Conservation (phyloP, 2,329 filamentous ascomycete genomes). For the Penicillium sp. region DNA sequence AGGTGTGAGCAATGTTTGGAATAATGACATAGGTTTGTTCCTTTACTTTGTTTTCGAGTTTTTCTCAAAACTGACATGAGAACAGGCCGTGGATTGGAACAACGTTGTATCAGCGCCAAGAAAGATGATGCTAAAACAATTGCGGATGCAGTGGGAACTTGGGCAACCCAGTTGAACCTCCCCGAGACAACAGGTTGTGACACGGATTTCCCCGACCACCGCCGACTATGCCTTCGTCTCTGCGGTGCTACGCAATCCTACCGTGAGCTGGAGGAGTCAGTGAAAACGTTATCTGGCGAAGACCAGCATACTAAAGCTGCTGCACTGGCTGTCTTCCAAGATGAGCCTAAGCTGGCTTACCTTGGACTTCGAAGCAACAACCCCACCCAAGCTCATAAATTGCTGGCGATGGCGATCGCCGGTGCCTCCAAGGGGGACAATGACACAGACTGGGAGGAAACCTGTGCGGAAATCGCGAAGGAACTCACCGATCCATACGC, state of each 20-base stretch:
- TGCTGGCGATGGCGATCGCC: conserved; percentile 55
- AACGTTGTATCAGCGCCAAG: conserved; percentile 32
- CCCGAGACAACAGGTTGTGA: conserved; percentile 52
- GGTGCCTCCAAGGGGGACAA: conserved; percentile 47
- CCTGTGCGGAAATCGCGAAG: conserved; percentile 62
- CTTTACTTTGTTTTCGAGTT: background rate
- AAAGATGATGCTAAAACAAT: conserved; percentile 28
- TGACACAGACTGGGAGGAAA: conserved; percentile 60
- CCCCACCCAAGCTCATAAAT: conserved; percentile 55
- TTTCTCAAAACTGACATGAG: conserved; percentile 6
- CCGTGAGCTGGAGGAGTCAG: conserved; percentile 49
- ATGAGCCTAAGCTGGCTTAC: conserved; percentile 59
- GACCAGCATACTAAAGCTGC: conserved; percentile 63
- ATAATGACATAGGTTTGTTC: conserved; percentile 52
- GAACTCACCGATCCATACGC: conserved; percentile 63
- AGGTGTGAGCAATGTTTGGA: conserved; percentile 60
- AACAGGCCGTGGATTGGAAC: conserved; percentile 36
- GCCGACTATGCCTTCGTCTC: conserved; percentile 60
- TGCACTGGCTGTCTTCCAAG: conserved; percentile 61
- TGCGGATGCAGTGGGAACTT: conserved; percentile 48
- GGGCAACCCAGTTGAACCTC: conserved; percentile 52
- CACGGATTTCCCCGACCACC: conserved; percentile 56
- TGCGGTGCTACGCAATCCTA: conserved; percentile 59
- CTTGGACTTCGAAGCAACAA: conserved; percentile 56
- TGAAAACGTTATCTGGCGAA: conserved; percentile 54